Evolutionary conservation across 345 rosid species (phyloP).

Genomic region (Aegle marmelos): DNA sequence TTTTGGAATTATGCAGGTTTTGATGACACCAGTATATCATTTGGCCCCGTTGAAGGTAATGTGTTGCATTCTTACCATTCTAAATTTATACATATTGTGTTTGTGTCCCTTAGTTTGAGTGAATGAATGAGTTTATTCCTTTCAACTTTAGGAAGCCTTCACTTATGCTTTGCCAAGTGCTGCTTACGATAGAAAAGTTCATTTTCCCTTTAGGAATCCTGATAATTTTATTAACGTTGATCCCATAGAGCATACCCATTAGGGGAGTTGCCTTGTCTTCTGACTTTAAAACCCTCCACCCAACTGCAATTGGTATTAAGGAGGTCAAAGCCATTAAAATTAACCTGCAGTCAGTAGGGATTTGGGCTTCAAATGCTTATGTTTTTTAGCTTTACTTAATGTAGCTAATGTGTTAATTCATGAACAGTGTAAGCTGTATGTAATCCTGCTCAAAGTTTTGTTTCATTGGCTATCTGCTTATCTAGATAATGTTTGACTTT

Average conservation of each 20-base stretch:
- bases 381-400: neutral
- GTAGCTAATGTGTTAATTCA: neutral
- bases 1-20: slow-evolving; percentile 58
- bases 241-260: neutral
- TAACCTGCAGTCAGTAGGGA: neutral
- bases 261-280: neutral
- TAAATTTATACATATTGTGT: slow-evolving; percentile 11
- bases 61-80: slow-evolving; percentile 17
- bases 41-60: slow-evolving; percentile 94
- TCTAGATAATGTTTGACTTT: neutral
- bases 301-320: neutral
- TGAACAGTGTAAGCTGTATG: neutral
- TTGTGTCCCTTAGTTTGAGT: slow-evolving; percentile 8
- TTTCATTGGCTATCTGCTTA: neutral
- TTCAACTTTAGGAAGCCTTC: neutral
- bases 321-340: neutral
- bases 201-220: neutral
- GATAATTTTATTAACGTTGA: neutral
- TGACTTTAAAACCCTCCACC: neutral
- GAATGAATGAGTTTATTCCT: neutral
- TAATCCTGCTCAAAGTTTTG: neutral
- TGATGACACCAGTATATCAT: slow-evolving; percentile 78
- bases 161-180: neutral
- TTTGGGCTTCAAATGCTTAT: neutral
- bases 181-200: neutral